These are phyloP conservation scores for Fagus crenata DNA, from an alignment of 306 rosid species.

Conservation along the genomic window DNA sequence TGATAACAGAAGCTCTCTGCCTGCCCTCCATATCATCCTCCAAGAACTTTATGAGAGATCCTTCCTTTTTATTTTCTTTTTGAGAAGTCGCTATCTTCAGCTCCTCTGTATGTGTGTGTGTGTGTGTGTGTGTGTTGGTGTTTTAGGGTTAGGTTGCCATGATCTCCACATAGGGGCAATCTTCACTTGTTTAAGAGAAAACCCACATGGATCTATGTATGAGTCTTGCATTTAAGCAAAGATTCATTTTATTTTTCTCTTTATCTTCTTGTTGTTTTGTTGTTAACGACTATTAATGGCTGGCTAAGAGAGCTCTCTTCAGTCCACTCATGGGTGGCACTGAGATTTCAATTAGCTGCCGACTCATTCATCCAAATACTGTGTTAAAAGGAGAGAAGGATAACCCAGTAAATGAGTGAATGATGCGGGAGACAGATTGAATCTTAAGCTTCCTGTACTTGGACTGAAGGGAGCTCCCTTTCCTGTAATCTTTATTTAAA, in stretches of 20 bases:
- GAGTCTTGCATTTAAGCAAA: neutral
- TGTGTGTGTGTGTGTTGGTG: neutral
- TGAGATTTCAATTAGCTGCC: slow-evolving; percentile 80
- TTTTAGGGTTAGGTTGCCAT: slow-evolving; percentile 2
- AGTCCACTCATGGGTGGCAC: slow-evolving; percentile 71
- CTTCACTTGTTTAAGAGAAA: neutral
- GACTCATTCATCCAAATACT: slow-evolving; percentile 98
- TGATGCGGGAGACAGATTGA: slow-evolving; percentile 91
- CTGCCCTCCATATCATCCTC: neutral
- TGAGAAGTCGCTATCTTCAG: neutral
- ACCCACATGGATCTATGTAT: slow-evolving; percentile 13
- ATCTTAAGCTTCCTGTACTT: slow-evolving; percentile 74
- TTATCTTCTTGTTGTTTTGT: neutral
- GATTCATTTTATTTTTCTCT: neutral
- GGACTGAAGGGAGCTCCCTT: slow-evolving; percentile 99
- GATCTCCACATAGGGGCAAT: neutral
- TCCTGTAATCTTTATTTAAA: neutral
- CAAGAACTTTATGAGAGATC: neutral
- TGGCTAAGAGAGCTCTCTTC: slow-evolving; percentile 81
- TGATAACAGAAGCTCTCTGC: neutral
- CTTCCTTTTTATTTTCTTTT: neutral
- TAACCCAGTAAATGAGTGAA: slow-evolving; percentile 77
- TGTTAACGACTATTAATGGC: too few relatives aligned
- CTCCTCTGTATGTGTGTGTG: neutral
- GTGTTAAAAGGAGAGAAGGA: slow-evolving; percentile 23